Conservation (phyloP, 1,139 yeast species). For the Lodderomyces jiufengensis region DNA sequence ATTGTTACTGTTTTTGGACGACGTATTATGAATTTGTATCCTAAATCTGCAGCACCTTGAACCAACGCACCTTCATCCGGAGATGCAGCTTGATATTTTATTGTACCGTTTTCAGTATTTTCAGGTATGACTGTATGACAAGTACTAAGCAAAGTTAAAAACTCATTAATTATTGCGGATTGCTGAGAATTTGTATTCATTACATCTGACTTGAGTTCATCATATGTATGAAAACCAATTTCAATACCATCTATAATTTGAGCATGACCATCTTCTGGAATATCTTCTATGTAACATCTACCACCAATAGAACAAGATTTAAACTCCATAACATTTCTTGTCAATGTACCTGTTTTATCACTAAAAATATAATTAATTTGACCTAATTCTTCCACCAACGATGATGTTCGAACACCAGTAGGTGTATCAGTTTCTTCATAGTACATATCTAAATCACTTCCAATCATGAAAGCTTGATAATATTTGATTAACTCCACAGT, state of each 20-base stretch:
- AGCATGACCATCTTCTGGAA: conserved; percentile 87
- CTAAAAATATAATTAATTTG: conserved; percentile 94
- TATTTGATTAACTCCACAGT: conserved; percentile 94
- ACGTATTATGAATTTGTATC: conserved; percentile 80
- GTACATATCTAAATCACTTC: conserved; percentile 92
- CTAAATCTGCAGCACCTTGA: conserved; percentile 85
- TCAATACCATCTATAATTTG: conserved; percentile 74
- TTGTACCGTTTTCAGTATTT: conserved; percentile 50
- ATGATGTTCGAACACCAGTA: conserved; percentile 90
- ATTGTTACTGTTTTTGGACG: conserved; percentile 81
- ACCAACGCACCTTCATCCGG: conserved; percentile 99
- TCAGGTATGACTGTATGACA: conserved; percentile 99
- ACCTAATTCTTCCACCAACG: conserved; percentile 93
- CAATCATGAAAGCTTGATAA: conserved; percentile 91
- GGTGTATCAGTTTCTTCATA: conserved; percentile 87
- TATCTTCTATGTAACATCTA: conserved; percentile 77
- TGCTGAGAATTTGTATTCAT: conserved; percentile 40
- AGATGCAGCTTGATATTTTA: conserved; percentile 96
- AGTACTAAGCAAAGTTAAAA: conserved; percentile 79
- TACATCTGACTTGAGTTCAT: conserved; percentile 55
- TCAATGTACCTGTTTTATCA: conserved; percentile 94
- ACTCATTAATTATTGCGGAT: conserved; percentile 69
- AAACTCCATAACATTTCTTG: conserved; percentile 94
- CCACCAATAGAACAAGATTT: conserved; percentile 95
- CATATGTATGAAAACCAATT: conserved; percentile 74